Base-by-base conservation (phyloP, 192 early-diverging fungal genomes). In the Coemansia sp. region DNA sequence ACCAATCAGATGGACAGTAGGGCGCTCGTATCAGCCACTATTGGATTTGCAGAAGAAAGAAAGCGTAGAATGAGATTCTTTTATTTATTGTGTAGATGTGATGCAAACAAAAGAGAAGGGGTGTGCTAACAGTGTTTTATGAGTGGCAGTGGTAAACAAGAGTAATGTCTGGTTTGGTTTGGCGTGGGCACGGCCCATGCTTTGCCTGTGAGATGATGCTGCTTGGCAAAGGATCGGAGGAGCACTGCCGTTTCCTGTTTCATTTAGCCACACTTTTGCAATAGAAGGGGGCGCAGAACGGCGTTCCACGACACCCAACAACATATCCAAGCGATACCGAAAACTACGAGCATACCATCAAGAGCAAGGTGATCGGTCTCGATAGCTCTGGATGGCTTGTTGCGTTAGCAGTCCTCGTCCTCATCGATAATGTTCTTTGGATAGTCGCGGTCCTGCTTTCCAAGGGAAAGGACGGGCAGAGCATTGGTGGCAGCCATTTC, bases 391-490 rank as follows among this genome's bases (percentile, higher is more conserved):
- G 10, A 57, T 9, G 12, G 56, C 56, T 19, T 13, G 9, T 3
- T 10, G 40, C 39, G 32, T 59, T 16, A 42, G 39, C 9, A n/a
- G 6, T 59, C 37, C 57, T 62, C 61, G 43, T 68, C 67, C 32
- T 68, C 59, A 18, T 53, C 59, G 59, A 68, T 52, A 18, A 68
- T 60, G 39, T 68, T 61, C 40, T 52, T 60, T 10, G 67, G 67
- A 39, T 68, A 68, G 67, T 68, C 67, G 23, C 67, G 67, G 48
- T 54, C 47, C 48, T 52, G 38, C 38, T 16, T 40, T 18, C 15
- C 40, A 5, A 59, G 39, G 57, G 16, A 10, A 15, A 19, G 0
- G 13, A 16, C 38, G 57, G 39, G n/a, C 57, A 19, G n/a, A 59
- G 15, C 32, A 7, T 59, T 16, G 16, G 16, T 41, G 39, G 57